A percentile compares a stretch with the other conserved stretches of the same genome.
Evolutionary conservation across 2,329 filamentous ascomycete genomes (phyloP).

Genomic region (Capronia americana): DNA sequence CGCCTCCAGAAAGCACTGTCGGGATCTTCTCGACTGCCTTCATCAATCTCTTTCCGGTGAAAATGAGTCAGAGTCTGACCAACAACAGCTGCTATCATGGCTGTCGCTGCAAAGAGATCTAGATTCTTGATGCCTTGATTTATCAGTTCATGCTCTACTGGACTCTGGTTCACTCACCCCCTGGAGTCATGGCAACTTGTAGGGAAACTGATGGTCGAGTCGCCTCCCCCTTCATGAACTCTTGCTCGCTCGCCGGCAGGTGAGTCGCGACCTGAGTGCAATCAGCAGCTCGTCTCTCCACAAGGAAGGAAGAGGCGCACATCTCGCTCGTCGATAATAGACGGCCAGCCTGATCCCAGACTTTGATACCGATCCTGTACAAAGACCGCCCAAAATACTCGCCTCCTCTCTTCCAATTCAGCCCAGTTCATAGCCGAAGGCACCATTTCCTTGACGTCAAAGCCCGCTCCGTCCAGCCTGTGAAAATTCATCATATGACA

Average conservation of each 20-base stretch:
- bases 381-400: conserved; percentile 50
- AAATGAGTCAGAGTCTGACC: conserved; percentile 17
- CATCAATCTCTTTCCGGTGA: conserved; percentile 11
- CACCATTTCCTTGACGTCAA: conserved; percentile 17
- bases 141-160: not conserved
- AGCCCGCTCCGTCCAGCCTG: conserved; percentile 12
- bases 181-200: conserved; percentile 11
- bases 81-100: conserved; percentile 10
- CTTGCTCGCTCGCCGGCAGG: conserved; percentile 13
- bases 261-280: not conserved
- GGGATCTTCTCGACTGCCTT: not conserved
- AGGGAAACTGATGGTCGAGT: not conserved
- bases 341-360: conserved; percentile 17
- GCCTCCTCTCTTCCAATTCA: conserved; percentile 46
- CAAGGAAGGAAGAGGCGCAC: not conserved
- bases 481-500: conserved; percentile 23
- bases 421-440: conserved; percentile 41
- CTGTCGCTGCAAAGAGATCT: conserved; percentile 11
- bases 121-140: conserved; percentile 8
- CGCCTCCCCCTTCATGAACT: conserved; percentile 2
- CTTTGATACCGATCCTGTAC: conserved; percentile 42
- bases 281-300: not conserved
- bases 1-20: conserved; percentile 13
- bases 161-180: not conserved
- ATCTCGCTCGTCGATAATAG: conserved; percentile 19